phyloP scores from a whole-genome alignment of 768 basidiomycete genomes.

The Amanita fuliginea region DNA sequence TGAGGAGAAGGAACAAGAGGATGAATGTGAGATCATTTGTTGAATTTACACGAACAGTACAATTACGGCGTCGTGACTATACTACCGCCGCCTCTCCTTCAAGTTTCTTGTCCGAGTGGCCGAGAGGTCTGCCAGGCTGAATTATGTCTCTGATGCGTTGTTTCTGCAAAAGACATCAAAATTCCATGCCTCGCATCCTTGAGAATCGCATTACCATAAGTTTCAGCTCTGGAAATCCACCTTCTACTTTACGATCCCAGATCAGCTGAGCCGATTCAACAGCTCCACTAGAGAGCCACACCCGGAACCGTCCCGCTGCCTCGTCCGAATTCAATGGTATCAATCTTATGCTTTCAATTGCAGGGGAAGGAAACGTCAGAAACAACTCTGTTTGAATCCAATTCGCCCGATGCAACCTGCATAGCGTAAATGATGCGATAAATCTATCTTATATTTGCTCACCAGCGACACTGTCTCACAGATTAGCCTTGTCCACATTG shows the following conservation, averaged over 20 bases:
- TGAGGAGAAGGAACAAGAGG: slow-evolving; percentile 19
- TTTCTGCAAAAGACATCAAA: slow-evolving; percentile 42
- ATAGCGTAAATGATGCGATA: not conserved
- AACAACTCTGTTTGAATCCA: slow-evolving; percentile 94
- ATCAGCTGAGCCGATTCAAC: slow-evolving; percentile 34
- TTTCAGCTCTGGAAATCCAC: slow-evolving; percentile 89
- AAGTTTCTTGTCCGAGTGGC: slow-evolving; percentile 71
- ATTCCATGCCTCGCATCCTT: not conserved
- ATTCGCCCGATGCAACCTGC: slow-evolving; percentile 82
- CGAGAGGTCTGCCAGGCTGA: slow-evolving; percentile 72
- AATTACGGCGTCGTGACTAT: not conserved
- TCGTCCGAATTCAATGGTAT: slow-evolving; percentile 71
- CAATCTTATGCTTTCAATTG: slow-evolving; percentile 54
- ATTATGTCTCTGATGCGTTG: slow-evolving; percentile 78
- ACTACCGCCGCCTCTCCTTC: slow-evolving; percentile 6
- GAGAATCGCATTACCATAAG: slow-evolving; percentile 42
- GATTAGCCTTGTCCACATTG: not conserved
- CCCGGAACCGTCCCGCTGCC: slow-evolving; percentile 81
- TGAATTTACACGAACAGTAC: slow-evolving; percentile 4
- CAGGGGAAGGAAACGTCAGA: slow-evolving; percentile 80
- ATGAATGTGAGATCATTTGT: slow-evolving; percentile 5
- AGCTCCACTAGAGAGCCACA: slow-evolving; percentile 63
- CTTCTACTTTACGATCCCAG: slow-evolving; percentile 89
- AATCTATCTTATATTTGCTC: slow-evolving; percentile 13
- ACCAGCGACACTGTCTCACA: slow-evolving; percentile 67